Conservation (phyloP, 2,329 filamentous ascomycete genomes). For the Clarireedia monteithiana region DNA sequence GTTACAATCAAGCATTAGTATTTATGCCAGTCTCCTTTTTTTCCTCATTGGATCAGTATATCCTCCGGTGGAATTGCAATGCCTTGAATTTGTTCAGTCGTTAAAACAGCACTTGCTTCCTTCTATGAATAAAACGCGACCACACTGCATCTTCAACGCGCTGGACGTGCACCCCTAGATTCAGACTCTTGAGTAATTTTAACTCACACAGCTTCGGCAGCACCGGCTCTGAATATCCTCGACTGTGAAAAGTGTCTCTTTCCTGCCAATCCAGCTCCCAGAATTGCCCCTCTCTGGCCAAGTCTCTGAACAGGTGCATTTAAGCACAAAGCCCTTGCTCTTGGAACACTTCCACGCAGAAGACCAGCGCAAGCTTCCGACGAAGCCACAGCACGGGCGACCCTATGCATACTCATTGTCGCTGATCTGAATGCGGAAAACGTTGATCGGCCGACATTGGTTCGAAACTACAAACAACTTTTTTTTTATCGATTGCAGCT, state of each 20-base stretch:
- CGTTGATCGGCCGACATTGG: background rate
- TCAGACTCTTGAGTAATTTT: background rate
- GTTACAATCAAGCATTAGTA: constrained; percentile 4
- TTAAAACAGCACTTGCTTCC: background rate
- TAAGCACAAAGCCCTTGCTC: constrained; percentile 25
- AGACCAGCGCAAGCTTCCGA: constrained; percentile 19
- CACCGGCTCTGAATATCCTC: constrained; percentile 18
- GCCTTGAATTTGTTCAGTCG: background rate
- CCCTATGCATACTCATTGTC: constrained; percentile 26
- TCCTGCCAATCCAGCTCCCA: constrained; percentile 10
- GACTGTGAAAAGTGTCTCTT: constrained; percentile 26
- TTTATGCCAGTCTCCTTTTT: background rate
- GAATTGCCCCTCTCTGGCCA: constrained; percentile 10
- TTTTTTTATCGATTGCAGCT: constrained; percentile 9
- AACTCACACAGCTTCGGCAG: constrained; percentile 27
- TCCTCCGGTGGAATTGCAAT: background rate
- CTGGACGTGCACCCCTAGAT: background rate
- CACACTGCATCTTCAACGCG: background rate
- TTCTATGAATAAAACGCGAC: background rate
- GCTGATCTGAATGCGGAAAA: background rate
- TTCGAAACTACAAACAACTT: constrained; percentile 11
- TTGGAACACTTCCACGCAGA: constrained; percentile 16
- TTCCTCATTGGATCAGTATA: background rate
- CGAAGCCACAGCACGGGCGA: constrained; percentile 22
- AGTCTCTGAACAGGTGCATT: constrained; percentile 20